phyloP scores from a whole-genome alignment of 2,329 filamentous ascomycete species.

The Neurospora sp. region DNA sequence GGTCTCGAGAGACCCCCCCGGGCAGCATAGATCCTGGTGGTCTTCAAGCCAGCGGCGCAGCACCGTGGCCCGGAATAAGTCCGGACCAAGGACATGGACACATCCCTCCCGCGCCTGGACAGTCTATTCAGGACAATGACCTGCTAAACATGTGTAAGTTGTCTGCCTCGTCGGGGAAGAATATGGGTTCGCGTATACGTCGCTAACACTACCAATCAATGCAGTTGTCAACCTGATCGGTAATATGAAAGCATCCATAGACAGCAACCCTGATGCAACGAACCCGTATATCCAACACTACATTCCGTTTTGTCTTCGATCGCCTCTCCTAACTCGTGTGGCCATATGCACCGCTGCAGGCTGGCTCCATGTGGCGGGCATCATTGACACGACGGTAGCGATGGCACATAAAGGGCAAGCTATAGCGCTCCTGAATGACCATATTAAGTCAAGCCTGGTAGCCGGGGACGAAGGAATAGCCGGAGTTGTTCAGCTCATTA shows the following conservation, averaged over 20 bases:
- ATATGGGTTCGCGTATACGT: background rate
- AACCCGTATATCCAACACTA: slow-evolving; percentile 38
- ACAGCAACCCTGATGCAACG: slow-evolving; percentile 33
- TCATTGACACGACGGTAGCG: slow-evolving; percentile 33
- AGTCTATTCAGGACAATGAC: slow-evolving; percentile 30
- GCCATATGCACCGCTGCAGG: slow-evolving; percentile 41
- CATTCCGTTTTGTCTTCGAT: slow-evolving; percentile 37
- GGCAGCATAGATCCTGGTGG: background rate
- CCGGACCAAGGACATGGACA: background rate
- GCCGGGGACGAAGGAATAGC: slow-evolving; percentile 37
- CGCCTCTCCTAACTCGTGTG: slow-evolving; percentile 38
- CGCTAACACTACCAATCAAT: background rate
- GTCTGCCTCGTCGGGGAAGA: background rate
- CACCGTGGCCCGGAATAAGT: background rate
- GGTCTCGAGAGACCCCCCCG: background rate
- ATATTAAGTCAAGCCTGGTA: slow-evolving; percentile 28
- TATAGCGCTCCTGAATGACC: slow-evolving; percentile 37
- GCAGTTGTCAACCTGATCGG: slow-evolving; percentile 38
- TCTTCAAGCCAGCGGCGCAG: background rate
- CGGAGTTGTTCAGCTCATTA: slow-evolving; percentile 37
- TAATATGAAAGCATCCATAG: slow-evolving; percentile 41
- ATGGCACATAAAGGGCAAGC: slow-evolving; percentile 33
- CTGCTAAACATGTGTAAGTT: slow-evolving; percentile 38
- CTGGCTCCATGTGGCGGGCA: slow-evolving; percentile 40
- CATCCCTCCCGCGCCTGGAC: background rate